Evolutionary conservation across 257 asterid genomes (phyloP).

Genomic region (Paulownia fortunei): DNA sequence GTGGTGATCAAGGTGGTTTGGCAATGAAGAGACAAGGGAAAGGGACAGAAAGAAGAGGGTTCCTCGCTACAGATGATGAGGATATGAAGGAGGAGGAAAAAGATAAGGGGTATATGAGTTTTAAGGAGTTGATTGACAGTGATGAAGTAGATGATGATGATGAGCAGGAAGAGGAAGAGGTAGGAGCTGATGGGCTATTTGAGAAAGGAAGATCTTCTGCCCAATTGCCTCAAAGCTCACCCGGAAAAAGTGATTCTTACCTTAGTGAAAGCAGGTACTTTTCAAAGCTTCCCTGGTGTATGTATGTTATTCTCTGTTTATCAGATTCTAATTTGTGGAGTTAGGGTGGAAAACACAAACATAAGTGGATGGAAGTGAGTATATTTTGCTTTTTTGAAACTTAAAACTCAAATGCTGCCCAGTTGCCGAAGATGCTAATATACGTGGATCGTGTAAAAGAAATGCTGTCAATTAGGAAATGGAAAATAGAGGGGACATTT

Average conservation of each 20-base stretch:
- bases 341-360: not conserved
- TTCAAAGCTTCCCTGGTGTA: not conserved
- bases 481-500: not conserved
- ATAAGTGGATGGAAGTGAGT: not conserved
- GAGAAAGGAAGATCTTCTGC: constrained; percentile 34
- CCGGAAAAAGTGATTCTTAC: constrained; percentile 59
- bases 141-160: constrained; percentile 61
- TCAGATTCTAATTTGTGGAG: not conserved
- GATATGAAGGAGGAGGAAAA: constrained; percentile 50
- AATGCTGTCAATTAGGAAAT: not conserved
- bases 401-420: not conserved
- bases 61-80: constrained; percentile 51
- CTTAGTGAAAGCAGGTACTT: constrained; percentile 88
- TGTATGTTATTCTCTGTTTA: not conserved
- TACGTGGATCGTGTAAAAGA: not conserved
- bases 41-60: constrained; percentile 42
- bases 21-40: constrained; percentile 38
- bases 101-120: constrained; percentile 52
- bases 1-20: constrained; percentile 41
- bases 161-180: constrained; percentile 37
- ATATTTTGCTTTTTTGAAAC: not conserved
- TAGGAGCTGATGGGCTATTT: constrained; percentile 28
- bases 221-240: constrained; percentile 41
- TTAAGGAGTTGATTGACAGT: constrained; percentile 65
- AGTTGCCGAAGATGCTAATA: constrained; percentile 8